Base-by-base conservation (phyloP, 2,329 filamentous ascomycete species). In the Alternaria triticina region DNA sequence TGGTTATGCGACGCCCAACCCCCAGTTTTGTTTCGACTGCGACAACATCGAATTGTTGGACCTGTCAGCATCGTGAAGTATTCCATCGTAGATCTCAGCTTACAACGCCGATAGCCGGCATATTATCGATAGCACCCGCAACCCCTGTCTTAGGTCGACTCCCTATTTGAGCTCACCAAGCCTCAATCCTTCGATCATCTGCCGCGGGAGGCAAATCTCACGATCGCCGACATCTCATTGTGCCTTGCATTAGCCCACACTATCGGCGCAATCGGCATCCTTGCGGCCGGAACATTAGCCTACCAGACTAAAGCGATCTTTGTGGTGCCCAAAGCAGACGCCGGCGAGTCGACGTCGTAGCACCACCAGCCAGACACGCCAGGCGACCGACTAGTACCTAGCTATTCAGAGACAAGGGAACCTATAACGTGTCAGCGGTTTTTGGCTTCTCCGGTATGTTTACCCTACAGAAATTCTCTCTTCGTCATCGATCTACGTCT, bases 401-500 rank as follows among this genome's bases (percentile, higher is more conserved):
- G 51, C 23, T 54, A 52, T 50, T 50, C 44, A 43, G 13, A 56
- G 25, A 36, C 61, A 49, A 56, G 46, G 51, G 51, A 55, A 55
- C 51, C 57, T 58, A 43, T 50, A 56, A 56, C 61, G 61, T 63
- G 61, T 60, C 57, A 63, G 45, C 55, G 23, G 22, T 30, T 30
- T 36, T 30, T 62, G 58, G 46, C 36, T 59, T 47, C 52, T 57
- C 57, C 59, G 66, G 70, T 71, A 73, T 66, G 70, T 73, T 59
- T 66, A 59, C 66, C 57, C 64, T 60, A 59, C 65, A 67, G 56
- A 64, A 61, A 57, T 54, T 66, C 56, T 55, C 54, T 59, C 22
- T 44, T 67, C 67, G 70, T 71, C 70, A 71, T 74, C 56, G 63
- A 63, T 57, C 55, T 58, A 61, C 63, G 20, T 54, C 57, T 66